A percentile compares a stretch with the other conserved stretches of the same genome.
These are phyloP conservation scores for Filobasidium uniguttulatum DNA, from an alignment of 1,284 basidiomycete genomes.

Conservation along the genomic window DNA sequence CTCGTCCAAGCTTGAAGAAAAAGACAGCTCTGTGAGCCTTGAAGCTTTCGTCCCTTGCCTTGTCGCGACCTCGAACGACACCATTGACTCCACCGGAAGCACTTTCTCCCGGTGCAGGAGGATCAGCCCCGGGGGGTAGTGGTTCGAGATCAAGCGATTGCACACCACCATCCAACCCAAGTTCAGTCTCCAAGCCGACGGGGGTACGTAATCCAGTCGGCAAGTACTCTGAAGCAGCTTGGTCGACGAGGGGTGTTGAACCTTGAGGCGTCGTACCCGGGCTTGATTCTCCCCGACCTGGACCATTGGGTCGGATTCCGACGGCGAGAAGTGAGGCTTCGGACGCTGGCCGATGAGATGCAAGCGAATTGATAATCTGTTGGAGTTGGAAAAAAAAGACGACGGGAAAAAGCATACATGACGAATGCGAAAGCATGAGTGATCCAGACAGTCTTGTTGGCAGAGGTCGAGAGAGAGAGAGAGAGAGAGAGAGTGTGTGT, in stretches of 20 bases:
- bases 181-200: too few relatives aligned
- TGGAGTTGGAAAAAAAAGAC: too few relatives aligned
- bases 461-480: background rate
- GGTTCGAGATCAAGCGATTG: conserved; percentile 25
- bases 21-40: conserved; percentile 93
- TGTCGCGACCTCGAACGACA: conserved; percentile 15
- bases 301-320: conserved; percentile 60
- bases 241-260: too few relatives aligned
- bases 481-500: too few relatives aligned
- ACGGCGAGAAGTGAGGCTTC: conserved; percentile 78
- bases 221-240: too few relatives aligned
- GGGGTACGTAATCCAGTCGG: too few relatives aligned
- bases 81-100: conserved; percentile 16
- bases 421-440: background rate
- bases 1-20: conserved; percentile 97
- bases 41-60: conserved; percentile 44
- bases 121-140: conserved; percentile 31
- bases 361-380: conserved; percentile 89
- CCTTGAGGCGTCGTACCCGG: background rate
- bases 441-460: background rate
- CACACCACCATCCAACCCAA: background rate
- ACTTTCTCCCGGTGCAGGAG: conserved; percentile 24
- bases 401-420: too few relatives aligned
- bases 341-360: conserved; percentile 69
- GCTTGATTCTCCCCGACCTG: conserved; percentile 1